Percentiles rank a stretch among this genome's conserved stretches.
These are phyloP conservation scores for Amanita rubescens DNA, from an alignment of 768 basidiomycete species.

Conservation along the genomic window DNA sequence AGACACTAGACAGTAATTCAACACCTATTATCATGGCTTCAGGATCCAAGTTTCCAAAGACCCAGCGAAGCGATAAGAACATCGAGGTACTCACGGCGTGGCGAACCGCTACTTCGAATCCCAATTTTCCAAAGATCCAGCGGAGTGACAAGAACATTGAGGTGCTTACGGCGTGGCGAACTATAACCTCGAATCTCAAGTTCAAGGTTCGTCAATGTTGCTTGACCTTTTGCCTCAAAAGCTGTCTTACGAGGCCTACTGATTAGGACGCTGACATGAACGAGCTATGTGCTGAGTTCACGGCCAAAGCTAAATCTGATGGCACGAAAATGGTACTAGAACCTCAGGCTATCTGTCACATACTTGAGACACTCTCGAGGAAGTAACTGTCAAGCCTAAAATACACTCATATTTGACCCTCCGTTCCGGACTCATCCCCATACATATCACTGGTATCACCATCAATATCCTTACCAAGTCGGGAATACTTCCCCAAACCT, in stretches of 20 bases:
- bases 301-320: conserved; percentile 76
- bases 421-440: too few relatives aligned
- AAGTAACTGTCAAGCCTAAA: neutral
- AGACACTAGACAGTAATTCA: conserved; percentile 34
- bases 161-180: conserved; percentile 73
- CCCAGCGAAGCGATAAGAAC: conserved; percentile 62
- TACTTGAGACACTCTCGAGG: conserved; percentile 28
- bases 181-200: conserved; percentile 63
- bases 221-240: conserved; percentile 8
- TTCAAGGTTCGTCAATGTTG: conserved; percentile 51
- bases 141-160: conserved; percentile 71
- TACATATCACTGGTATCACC: too few relatives aligned
- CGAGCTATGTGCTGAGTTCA: conserved; percentile 71
- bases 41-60: conserved; percentile 62
- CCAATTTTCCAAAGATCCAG: conserved; percentile 54
- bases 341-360: conserved; percentile 40
- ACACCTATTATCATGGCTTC: conserved; percentile 55
- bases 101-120: conserved; percentile 65
- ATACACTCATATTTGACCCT: too few relatives aligned
- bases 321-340: conserved; percentile 78
- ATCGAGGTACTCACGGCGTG: conserved; percentile 75
- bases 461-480: too few relatives aligned
- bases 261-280: conserved; percentile 69
- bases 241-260: conserved; percentile 3
- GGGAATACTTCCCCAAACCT: too few relatives aligned